Evolutionary conservation across 2,329 filamentous ascomycete species (phyloP), one percentile per base, ranked within the genome.

Genomic region (Nakataea oryzae): DNA sequence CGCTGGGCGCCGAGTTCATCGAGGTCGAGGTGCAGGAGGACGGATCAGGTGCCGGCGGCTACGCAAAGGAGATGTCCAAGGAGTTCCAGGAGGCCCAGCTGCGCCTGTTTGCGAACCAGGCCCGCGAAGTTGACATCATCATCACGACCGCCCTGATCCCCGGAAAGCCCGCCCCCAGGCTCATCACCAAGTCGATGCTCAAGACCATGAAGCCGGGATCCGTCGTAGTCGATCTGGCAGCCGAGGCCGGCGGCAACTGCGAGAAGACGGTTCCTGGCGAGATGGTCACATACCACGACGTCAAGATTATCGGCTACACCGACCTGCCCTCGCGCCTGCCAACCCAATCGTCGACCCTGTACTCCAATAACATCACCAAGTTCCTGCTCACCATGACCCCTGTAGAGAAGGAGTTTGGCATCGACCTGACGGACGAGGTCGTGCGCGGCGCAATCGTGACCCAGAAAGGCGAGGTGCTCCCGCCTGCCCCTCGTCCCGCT

Each of bases 331-430:
- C 91, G 34, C 84, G 91, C 57, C 80, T 96, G 2, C 91, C 92
- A 0, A 96, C 91, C 0, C 92, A 96, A 73, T 91, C 91, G 0
- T 96, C 91, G 0, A 96, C 90, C 0, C 77, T 96, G 26, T 96
- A 96, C 74, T 95, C 90, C 2, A 96, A 96, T 81, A 96, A 96
- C 71, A 93, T 96, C 69, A 92, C 88, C 67, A 96, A 96, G 71
- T 89, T 93, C 63, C 77, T 96, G 30, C 80, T 96, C 12, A 95
- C 91, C 0, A 91, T 96, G 80, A 75, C 86, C 1, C 90, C 91
- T 1, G 83, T 88, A 63, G 86, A 91, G 2, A 91, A 90, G 65
- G 82, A 87, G 50, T 96, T 91, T 65, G 90, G 90, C 9, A 80
- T 96, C 57, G 90, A 96, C 67, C 78, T 96, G 4, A 81, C 84